Evolutionary conservation across 352 stramenopile genomes (phyloP), one percentile per base, ranked within the genome.

Genomic region (Peronospora destructor): DNA sequence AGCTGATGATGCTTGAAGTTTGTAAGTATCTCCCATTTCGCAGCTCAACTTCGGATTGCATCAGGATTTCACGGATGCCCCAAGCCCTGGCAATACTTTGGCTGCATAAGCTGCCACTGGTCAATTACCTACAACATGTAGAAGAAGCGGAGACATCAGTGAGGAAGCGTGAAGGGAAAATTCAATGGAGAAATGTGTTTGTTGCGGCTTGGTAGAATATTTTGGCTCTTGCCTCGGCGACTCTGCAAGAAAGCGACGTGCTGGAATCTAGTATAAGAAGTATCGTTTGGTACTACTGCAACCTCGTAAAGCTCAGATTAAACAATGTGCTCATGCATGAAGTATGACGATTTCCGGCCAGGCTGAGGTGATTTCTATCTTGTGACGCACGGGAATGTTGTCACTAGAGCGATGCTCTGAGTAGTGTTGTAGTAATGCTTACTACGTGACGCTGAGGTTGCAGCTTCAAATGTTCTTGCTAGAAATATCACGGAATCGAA

Each of bases 241-340:
- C 55, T 6, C n/a, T 63, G 12, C 40, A 60, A 11, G 71, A 78
- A 35, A 49, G 40, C 11, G 64, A 68, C 34, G 59, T 81, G 11
- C 21, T 79, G 10, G 19, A 59, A 49, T 79, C n/a, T 81, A 71
- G 23, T 33, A 63, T 9, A 53, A 61, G 6, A 39, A 52, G 16
- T 5, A 14, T 28, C 53, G 8, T 4, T 43, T 63, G 14, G n/a
- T 68, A 49, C 9, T 23, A 10, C 66, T 81, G 29, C 66, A 57
- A 23, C 29, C 45, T 19, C 40, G 14, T 36, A 68, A 85, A 62
- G 8, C 26, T 45, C 56, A 64, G 39, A 68, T 85, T 23, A 65
- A 71, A 19, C 54, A 74, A 12, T 19, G 44, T 83, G 45, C 76
- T 87, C 47, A 85, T 85, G 60, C 59, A 77, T 42, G 76, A 61